Evolutionary conservation across 2,329 filamentous ascomycete species (phyloP).

Genomic region (Pseudogymnoascus sp.): DNA sequence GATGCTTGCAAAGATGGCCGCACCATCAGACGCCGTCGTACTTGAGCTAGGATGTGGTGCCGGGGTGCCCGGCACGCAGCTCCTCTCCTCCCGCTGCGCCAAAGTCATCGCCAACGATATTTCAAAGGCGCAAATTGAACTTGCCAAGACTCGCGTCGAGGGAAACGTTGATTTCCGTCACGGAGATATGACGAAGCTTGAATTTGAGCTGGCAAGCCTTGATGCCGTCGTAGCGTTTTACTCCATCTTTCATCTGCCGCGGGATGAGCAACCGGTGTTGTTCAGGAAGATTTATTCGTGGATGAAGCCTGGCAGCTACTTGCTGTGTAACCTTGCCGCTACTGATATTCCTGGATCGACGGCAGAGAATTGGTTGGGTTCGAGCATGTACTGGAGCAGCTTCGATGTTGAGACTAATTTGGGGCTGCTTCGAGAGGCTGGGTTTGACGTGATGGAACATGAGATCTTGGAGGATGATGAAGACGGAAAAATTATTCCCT

Average conservation of each 20-base stretch:
- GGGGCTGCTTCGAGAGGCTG: slow-evolving; percentile 2
- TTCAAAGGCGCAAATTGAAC: slow-evolving; percentile 8
- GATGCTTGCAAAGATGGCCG: slow-evolving; percentile 9
- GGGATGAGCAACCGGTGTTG: slow-evolving; percentile 32
- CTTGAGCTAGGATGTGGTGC: slow-evolving; percentile 8
- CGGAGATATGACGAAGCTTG: slow-evolving; percentile 36
- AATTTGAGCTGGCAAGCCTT: slow-evolving; percentile 27
- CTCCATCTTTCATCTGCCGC: slow-evolving; percentile 37
- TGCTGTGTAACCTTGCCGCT: slow-evolving; percentile 33
- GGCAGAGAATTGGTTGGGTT: slow-evolving; percentile 27
- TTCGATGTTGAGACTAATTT: slow-evolving; percentile 9
- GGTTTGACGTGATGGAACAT: slow-evolving; percentile 3
- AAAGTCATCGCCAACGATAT: slow-evolving; percentile 11
- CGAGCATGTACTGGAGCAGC: slow-evolving; percentile 14
- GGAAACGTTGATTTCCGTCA: slow-evolving; percentile 14
- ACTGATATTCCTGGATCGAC: slow-evolving; percentile 15
- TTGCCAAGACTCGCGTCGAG: slow-evolving; percentile 7
- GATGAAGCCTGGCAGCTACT: slow-evolving; percentile 34
- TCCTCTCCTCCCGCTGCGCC: not conserved
- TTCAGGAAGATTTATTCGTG: slow-evolving; percentile 30
- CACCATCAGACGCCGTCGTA: not conserved
- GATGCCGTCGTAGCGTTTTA: slow-evolving; percentile 37
- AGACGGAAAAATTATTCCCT: slow-evolving; percentile 9
- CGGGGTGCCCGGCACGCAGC: slow-evolving; percentile 6
- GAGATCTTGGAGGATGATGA: slow-evolving; percentile 12